Conservation (phyloP, 2,329 filamentous ascomycete genomes). For the Aspergillus niger region DNA sequence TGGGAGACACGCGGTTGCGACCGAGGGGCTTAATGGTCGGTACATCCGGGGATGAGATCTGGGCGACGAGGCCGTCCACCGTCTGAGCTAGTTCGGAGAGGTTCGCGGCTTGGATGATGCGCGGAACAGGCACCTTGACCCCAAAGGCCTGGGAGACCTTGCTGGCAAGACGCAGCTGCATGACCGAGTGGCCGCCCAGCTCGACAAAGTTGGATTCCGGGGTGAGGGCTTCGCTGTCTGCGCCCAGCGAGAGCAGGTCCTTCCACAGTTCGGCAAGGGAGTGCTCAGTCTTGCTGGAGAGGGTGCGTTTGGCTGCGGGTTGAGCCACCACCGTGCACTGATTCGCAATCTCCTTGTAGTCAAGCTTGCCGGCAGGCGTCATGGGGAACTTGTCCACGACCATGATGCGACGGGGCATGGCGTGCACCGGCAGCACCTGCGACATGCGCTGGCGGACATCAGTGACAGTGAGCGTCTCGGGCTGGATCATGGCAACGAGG, state of each 20-base stretch:
- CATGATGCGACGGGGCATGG: constrained; percentile 9
- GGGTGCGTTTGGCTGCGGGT: background rate
- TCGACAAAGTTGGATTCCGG: constrained; percentile 11
- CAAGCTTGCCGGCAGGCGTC: constrained; percentile 11
- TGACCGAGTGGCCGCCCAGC: constrained; percentile 21
- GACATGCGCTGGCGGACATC: constrained; percentile 1
- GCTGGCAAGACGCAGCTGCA: constrained; percentile 18
- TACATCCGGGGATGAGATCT: too few relatives aligned
- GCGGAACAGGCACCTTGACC: background rate
- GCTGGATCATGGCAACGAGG: constrained; percentile 7
- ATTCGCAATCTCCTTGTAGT: constrained; percentile 2
- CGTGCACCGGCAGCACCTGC: constrained; percentile 10
- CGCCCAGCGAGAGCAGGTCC: constrained; percentile 1
- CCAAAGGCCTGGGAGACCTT: background rate
- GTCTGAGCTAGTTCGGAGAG: background rate
- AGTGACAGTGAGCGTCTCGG: background rate
- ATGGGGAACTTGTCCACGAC: constrained; percentile 8
- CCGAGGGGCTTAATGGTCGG: background rate
- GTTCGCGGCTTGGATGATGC: background rate
- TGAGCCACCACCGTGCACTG: background rate
- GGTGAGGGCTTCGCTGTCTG: background rate
- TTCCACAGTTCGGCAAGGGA: background rate
- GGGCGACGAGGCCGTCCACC: background rate
- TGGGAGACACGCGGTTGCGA: background rate
- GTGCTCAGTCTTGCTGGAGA: background rate